Percentiles rank a stretch among this genome's conserved stretches.
Conservation (phyloP, 768 basidiomycete species). For the Dentipellis fragilis region DNA sequence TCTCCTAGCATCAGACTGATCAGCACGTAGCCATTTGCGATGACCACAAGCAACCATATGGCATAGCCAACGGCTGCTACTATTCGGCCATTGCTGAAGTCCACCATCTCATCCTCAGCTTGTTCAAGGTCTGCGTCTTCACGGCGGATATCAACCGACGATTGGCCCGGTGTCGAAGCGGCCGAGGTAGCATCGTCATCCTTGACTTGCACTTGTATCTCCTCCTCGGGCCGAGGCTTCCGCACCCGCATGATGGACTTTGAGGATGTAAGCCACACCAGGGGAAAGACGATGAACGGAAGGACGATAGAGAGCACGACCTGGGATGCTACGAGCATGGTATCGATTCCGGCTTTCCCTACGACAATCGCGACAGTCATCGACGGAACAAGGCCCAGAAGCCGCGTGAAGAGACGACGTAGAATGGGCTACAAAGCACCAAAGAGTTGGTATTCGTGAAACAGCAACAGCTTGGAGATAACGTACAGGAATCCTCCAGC, state of each 20-base stretch:
- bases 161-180: neutral
- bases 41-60: constrained; percentile 57
- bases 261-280: constrained; percentile 62
- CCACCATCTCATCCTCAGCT: constrained; percentile 30
- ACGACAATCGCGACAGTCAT: constrained; percentile 66
- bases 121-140: constrained; percentile 1
- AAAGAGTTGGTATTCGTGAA: constrained; percentile 14
- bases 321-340: constrained; percentile 79
- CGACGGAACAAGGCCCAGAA: constrained; percentile 75
- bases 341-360: constrained; percentile 60
- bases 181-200: neutral
- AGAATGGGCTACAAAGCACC: constrained; percentile 44
- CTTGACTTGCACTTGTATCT: neutral
- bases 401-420: constrained; percentile 75
- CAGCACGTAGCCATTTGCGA: constrained; percentile 73
- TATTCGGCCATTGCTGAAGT: constrained; percentile 55
- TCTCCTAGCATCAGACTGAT: constrained; percentile 41
- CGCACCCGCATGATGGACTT: constrained; percentile 59
- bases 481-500: constrained; percentile 70
- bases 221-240: neutral
- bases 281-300: constrained; percentile 77
- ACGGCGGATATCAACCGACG: no score
- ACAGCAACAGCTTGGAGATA: neutral
- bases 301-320: constrained; percentile 77
- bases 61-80: constrained; percentile 38